Conservation (phyloP, 495 filamentous ascomycete species). For the Collariella sp. region DNA sequence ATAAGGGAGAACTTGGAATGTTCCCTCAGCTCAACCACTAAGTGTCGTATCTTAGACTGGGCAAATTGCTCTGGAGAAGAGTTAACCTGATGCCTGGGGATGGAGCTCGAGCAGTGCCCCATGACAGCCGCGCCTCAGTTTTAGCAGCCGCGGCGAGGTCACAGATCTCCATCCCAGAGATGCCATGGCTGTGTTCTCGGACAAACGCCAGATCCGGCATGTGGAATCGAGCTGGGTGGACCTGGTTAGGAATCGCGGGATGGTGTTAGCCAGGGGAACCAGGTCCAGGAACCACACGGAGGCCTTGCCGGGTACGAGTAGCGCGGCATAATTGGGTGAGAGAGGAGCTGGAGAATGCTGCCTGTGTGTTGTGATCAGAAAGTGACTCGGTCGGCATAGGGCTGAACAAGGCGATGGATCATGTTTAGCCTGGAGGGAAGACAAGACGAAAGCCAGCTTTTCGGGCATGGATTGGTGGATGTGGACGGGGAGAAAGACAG, state of each 20-base stretch:
- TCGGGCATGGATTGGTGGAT: not conserved
- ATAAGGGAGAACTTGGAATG: no score
- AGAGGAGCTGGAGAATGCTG: not conserved
- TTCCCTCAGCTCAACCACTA: no score
- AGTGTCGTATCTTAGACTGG: no score
- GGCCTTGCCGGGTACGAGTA: conserved; percentile 4
- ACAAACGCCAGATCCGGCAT: not conserved
- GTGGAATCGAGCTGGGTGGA: not conserved
- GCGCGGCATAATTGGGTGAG: not conserved
- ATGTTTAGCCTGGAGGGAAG: no score
- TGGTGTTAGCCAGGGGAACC: not conserved
- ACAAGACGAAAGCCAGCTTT: no score
- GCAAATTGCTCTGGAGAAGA: no score
- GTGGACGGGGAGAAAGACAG: not conserved
- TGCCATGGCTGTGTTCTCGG: not conserved
- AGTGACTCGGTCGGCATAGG: no score
- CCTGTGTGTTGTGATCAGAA: not conserved
- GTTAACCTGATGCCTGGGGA: not conserved
- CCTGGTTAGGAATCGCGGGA: not conserved
- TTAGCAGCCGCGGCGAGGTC: no score
- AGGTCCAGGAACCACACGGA: not conserved
- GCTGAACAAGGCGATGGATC: no score
- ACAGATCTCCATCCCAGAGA: no score
- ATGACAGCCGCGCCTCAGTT: no score
- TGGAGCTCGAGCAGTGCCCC: no score